Conservation (phyloP, 2,329 filamentous ascomycete species). For the Dactylonectria estremocensis region DNA sequence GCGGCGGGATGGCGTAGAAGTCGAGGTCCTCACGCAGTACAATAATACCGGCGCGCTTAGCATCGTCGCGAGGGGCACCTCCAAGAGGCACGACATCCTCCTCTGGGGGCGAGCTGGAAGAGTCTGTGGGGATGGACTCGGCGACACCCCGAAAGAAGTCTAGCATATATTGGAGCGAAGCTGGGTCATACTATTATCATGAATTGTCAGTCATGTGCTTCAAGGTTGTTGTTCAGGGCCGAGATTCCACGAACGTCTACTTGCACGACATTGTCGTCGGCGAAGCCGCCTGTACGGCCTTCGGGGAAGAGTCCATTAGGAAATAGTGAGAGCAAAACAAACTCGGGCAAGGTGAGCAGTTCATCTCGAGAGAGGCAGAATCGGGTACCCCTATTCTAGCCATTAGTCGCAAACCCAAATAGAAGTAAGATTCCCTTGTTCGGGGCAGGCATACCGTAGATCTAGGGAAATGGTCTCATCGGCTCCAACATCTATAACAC, state of each 20-base stretch:
- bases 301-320: conserved; percentile 98
- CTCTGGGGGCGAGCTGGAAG: conserved; percentile 72
- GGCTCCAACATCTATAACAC: conserved; percentile 78
- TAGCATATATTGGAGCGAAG: conserved; percentile 98
- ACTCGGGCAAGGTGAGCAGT: conserved; percentile 94
- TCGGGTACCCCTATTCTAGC: conserved; percentile 80
- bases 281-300: conserved; percentile 93
- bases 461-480: conserved; percentile 98
- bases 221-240: conserved; percentile 2
- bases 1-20: conserved; percentile 95
- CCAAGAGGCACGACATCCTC: conserved; percentile 76
- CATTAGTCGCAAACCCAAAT: conserved; percentile 44
- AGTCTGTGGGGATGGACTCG: conserved; percentile 89
- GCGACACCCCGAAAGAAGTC: conserved; percentile 98
- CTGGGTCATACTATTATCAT: conserved; percentile 86
- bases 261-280: conserved; percentile 94
- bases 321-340: conserved; percentile 96
- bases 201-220: conserved; percentile 24
- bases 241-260: conserved; percentile 84
- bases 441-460: conserved; percentile 76
- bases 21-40: conserved; percentile 96
- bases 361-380: conserved; percentile 97
- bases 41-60: conserved; percentile 95
- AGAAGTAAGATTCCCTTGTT: not conserved
- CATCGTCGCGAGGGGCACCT: conserved; percentile 82